A percentile compares a stretch with the other conserved stretches of the same genome.
phyloP scores from a whole-genome alignment of 805 yeast species.

The Saccharomyces mikatae region DNA sequence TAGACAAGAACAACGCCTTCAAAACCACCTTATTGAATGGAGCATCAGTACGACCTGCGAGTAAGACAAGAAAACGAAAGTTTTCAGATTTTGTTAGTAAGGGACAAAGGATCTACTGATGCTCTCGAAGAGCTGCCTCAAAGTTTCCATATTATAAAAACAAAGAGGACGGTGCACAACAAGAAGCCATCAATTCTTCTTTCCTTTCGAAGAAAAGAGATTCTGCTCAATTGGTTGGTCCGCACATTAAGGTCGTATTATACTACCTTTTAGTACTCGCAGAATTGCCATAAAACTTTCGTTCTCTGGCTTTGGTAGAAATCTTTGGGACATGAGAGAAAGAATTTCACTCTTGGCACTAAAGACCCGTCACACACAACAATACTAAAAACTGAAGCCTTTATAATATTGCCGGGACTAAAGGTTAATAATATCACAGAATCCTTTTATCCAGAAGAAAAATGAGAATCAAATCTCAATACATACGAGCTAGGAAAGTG shows the following conservation, averaged over 20 bases:
- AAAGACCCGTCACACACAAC: not conserved
- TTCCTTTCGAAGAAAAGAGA: constrained; percentile 9
- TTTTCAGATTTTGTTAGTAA: constrained; percentile 30
- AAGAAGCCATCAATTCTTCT: not conserved
- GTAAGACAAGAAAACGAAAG: constrained; percentile 6
- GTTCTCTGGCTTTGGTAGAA: not conserved
- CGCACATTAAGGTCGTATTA: constrained; percentile 13
- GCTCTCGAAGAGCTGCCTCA: not conserved
- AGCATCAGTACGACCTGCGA: constrained; percentile 92
- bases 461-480: constrained; percentile 13
- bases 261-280: constrained; percentile 31
- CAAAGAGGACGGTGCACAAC: not conserved
- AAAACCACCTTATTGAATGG: constrained; percentile 97
- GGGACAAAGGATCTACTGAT: not conserved
- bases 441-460: constrained; percentile 13
- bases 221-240: constrained; percentile 42
- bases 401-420: not conserved
- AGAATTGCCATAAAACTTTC: constrained; percentile 13
- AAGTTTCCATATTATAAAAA: not conserved
- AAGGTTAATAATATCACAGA: constrained; percentile 10
- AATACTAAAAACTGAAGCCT: constrained; percentile 1
- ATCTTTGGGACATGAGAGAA: not conserved
- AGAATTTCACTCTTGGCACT: not conserved
- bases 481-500: constrained; percentile 99
- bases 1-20: constrained; percentile 90